These are phyloP conservation scores for Coemansia sp. DNA, from an alignment of 192 early-diverging fungal species.

Conservation along the genomic window DNA sequence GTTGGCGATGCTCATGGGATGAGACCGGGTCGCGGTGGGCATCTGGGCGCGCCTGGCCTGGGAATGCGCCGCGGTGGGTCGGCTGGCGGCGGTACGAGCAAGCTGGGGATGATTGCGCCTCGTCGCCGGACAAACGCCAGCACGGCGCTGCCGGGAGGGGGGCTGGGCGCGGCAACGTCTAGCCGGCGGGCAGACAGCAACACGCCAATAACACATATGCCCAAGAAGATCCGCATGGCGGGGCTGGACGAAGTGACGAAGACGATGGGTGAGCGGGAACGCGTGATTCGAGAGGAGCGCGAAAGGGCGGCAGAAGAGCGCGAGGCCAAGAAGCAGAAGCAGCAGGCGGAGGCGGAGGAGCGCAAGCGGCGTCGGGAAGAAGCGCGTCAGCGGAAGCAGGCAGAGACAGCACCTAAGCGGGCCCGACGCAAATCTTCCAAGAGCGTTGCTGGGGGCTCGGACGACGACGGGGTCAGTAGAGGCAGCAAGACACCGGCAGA, in stretches of 20 bases:
- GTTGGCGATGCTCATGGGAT: slow-evolving; percentile 3
- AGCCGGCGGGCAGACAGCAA: slow-evolving; percentile 1
- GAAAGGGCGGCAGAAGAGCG: slow-evolving; percentile 25
- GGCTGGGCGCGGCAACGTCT: neutral
- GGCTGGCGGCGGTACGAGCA: slow-evolving; percentile 3
- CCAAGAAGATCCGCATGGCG: slow-evolving; percentile 28
- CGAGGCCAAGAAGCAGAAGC: slow-evolving; percentile 27
- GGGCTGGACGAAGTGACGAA: slow-evolving; percentile 17
- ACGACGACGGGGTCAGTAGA: neutral
- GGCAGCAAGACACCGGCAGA: neutral
- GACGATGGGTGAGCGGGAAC: slow-evolving; percentile 29
- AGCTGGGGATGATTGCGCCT: slow-evolving; percentile 24
- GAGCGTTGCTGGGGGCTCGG: neutral
- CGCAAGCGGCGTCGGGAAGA: slow-evolving; percentile 33
- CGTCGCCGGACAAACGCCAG: slow-evolving; percentile 17
- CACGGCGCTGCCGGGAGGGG: slow-evolving; percentile 21
- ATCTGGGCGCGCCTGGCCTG: slow-evolving; percentile 6
- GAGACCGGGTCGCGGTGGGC: slow-evolving; percentile 5
- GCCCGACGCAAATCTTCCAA: neutral
- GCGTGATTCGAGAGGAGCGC: slow-evolving; percentile 11
- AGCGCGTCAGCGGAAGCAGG: slow-evolving; percentile 14
- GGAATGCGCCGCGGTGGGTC: slow-evolving; percentile 15
- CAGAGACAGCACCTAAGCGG: slow-evolving; percentile 7
- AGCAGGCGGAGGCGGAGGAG: slow-evolving; percentile 24
- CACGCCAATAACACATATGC: slow-evolving; percentile 5